A percentile compares a stretch with the other conserved stretches of the same genome.
These are phyloP conservation scores for Boletellus ananas DNA, from an alignment of 768 basidiomycete species.

Conservation along the genomic window DNA sequence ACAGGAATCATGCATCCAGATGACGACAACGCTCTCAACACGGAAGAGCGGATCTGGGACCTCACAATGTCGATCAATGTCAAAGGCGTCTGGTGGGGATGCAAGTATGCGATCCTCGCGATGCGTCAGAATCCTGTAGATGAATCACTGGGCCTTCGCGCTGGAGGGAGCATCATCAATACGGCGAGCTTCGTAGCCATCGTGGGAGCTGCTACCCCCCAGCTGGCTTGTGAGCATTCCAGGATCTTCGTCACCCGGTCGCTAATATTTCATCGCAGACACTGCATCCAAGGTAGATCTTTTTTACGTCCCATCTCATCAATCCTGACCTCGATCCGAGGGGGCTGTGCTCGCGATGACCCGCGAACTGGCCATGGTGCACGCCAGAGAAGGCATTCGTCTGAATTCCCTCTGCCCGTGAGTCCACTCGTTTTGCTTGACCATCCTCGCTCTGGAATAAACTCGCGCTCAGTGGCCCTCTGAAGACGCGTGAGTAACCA, in stretches of 20 bases:
- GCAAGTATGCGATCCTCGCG: slow-evolving; percentile 94
- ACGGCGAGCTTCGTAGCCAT: slow-evolving; percentile 96
- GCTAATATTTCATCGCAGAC: slow-evolving; percentile 44
- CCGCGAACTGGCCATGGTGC: slow-evolving; percentile 95
- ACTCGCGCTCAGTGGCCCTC: slow-evolving; percentile 63
- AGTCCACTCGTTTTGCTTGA: slow-evolving; percentile 29
- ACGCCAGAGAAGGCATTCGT: slow-evolving; percentile 95
- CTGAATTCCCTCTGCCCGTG: slow-evolving; percentile 96
- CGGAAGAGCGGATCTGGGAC: slow-evolving; percentile 96
- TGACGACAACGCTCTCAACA: slow-evolving; percentile 94
- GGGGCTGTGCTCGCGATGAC: slow-evolving; percentile 99
- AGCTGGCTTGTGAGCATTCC: slow-evolving; percentile 75
- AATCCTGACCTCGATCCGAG: slow-evolving; percentile 34
- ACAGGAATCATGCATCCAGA: slow-evolving; percentile 96
- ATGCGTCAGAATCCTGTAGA: slow-evolving; percentile 93
- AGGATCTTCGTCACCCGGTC: not conserved
- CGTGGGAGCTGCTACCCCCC: slow-evolving; percentile 95
- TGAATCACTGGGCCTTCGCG: slow-evolving; percentile 69
- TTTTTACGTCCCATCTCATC: not conserved
- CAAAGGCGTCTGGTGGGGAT: slow-evolving; percentile 99
- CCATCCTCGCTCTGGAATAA: slow-evolving; percentile 2
- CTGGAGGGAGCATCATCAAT: slow-evolving; percentile 93
- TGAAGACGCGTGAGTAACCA: slow-evolving; percentile 78
- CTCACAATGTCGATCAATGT: slow-evolving; percentile 91
- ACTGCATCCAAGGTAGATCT: slow-evolving; percentile 82